Evolutionary conservation across 768 basidiomycete species (phyloP), one percentile per base, ranked within the genome.

Genomic region (Rubroboletus satanas): DNA sequence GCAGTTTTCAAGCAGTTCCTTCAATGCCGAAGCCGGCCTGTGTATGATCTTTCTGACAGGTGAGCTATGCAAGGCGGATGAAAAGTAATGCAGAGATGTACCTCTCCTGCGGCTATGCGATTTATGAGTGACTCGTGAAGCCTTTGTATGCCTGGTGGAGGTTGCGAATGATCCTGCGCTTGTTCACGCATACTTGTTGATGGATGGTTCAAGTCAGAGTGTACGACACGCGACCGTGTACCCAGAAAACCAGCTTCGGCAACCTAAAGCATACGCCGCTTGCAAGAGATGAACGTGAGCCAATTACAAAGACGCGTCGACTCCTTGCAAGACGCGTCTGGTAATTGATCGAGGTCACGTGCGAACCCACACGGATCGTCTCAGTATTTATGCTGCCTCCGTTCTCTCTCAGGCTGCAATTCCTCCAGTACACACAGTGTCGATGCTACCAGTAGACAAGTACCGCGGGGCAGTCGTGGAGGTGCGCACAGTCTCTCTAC

Each of bases 1-100:
- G 21, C 87, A 80, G 62, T 99, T 98, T 72, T 99, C 97, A 14
- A 99, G 75, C 1, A 98, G 78, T 69, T 98, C 97, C 69, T 99
- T 99, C 51, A 99, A 78, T 2, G 96, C 96, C 56, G 95, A 98
- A 6, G 92, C 84, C 0, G 97, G 97, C 38, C 97, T 70, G 51
- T 91, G 90, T 55, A 93, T 91, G 65, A 93, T 87, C 89, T 92
- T 54, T 1, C 28, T 7, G 37, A 7, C 71, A 68, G 69, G 61
- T 64, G 36, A 63, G 49, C 29, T 9, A 51, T 12, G 15, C 1
- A 15, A 4, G 23, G 29, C 1, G 9, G 23, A 23, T 51, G 17
- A 39, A 57, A 39, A 39, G 4, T n/a, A 6, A 36, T n/a, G 28
- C 14, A 33, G 29, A 17, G 2, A 33, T 67, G 36, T 55, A 84